Evolutionary conservation across 1,284 basidiomycete genomes (phyloP), one percentile per base, ranked within the genome.

Genomic region (Leccinum glutinopallens): DNA sequence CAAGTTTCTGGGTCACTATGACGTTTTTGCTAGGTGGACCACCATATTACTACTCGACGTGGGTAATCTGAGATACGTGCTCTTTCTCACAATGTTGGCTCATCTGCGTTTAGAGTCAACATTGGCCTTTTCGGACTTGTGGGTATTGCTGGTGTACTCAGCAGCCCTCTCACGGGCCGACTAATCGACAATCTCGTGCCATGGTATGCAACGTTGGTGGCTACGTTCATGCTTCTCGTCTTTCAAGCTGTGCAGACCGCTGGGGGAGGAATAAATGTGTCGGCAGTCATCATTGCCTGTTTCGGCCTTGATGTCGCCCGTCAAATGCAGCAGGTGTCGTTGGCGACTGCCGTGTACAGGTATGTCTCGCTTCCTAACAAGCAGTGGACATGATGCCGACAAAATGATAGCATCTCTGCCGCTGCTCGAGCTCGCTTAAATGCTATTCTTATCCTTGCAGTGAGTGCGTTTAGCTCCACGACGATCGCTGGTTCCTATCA

Each of bases 51-150:
- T 90, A 86, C 68, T 86, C 84, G 0, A 88, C 86, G 86, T 87
- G 69, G 58, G 85, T 75, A 15, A 15, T 55, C 17, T 54, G n/a
- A 25, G 29, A 10, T 17, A 17, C 35, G 9, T 25, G 1, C 7
- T 9, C 25, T 51, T 54, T 59, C n/a, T 56, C 51, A 60, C 35
- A n/a, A 6, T 49, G 10, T 49, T 60, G 58, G 59, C 37, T 73
- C 13, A 64, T 29, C 3, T 2, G 13, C 51, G 57, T 32, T 63
- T n/a, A 86, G 89, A 4, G 76, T 91, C 39, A 79, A 83, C 19
- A 91, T 91, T 62, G 90, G 90, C 2, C 79, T 92, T 8, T 90
- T 92, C 72, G 90, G 88, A 5, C 76, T 92, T 3, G 78, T 91
- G 15, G 91, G 91, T 5, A 84, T 90, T 73, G 77, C 86, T 22